A percentile compares a stretch with the other conserved stretches of the same genome.
These are phyloP conservation scores for Byssoonygena ceratinophila DNA, from an alignment of 2,329 filamentous ascomycete species.

Conservation along the genomic window DNA sequence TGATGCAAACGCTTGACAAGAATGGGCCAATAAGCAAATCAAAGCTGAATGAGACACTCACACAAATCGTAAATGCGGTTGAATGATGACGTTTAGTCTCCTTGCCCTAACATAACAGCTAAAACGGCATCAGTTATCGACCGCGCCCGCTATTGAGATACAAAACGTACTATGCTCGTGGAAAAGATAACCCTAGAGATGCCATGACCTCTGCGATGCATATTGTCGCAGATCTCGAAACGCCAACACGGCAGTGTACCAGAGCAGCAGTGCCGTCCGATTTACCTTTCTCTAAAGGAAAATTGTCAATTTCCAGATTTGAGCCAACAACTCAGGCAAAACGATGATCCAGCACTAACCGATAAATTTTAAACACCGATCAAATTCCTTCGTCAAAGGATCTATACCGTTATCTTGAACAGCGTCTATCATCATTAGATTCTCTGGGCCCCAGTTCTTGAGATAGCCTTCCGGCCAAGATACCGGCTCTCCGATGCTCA, in stretches of 20 bases:
- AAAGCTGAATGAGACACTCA: constrained; percentile 33
- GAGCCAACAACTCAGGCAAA: background rate
- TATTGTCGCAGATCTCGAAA: constrained; percentile 90
- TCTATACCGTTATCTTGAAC: constrained; percentile 98
- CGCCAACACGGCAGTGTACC: constrained; percentile 91
- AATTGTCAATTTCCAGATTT: background rate
- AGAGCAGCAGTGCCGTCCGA: constrained; percentile 69
- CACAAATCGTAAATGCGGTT: constrained; percentile 86
- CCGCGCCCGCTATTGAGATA: background rate
- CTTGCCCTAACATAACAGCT: constrained; percentile 86
- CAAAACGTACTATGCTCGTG: constrained; percentile 63
- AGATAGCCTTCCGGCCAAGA: constrained; percentile 65
- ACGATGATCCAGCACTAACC: constrained; percentile 48
- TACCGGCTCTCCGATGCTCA: constrained; percentile 84
- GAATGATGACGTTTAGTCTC: constrained; percentile 92
- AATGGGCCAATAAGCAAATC: background rate
- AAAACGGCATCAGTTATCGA: constrained; percentile 6
- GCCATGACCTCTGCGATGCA: constrained; percentile 99
- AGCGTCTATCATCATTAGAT: constrained; percentile 67
- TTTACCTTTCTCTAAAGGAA: constrained; percentile 65
- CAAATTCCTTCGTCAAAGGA: constrained; percentile 74
- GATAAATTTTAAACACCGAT: constrained; percentile 79
- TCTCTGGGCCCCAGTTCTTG: constrained; percentile 63
- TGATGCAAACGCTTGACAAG: background rate
- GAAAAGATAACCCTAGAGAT: constrained; percentile 66